Conservation (phyloP, 1,284 basidiomycete species). For the Trametes versicolor region DNA sequence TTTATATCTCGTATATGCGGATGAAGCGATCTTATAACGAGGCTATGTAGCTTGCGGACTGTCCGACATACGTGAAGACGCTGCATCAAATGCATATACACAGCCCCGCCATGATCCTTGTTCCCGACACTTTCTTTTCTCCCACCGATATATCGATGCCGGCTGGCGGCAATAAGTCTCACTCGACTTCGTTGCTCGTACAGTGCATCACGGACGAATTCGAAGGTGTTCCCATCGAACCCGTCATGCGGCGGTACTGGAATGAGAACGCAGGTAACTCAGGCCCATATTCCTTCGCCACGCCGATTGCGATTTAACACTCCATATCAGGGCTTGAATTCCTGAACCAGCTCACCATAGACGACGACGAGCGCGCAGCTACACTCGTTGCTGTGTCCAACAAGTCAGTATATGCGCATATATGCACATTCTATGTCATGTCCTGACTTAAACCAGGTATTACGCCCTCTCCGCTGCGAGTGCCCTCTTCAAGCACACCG, state of each 20-base stretch:
- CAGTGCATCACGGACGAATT: conserved; percentile 82
- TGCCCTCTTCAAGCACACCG: conserved; percentile 87
- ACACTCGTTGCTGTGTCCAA: conserved; percentile 78
- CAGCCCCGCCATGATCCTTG: conserved; percentile 74
- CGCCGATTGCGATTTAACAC: neutral
- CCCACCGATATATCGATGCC: conserved; percentile 56
- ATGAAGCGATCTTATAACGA: conserved; percentile 21
- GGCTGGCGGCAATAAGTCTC: conserved; percentile 55
- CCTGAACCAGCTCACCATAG: conserved; percentile 77
- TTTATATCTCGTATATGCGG: conserved; percentile 10
- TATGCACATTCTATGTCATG: neutral
- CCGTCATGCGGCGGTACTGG: conserved; percentile 83
- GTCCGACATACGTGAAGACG: conserved; percentile 87
- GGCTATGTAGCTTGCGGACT: conserved; percentile 73
- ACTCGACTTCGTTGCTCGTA: conserved; percentile 69
- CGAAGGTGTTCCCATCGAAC: conserved; percentile 68
- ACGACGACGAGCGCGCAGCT: conserved; percentile 80
- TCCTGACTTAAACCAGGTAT: conserved; percentile 61
- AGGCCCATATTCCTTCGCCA: neutral
- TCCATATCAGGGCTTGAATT: conserved; percentile 74
- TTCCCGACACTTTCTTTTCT: conserved; percentile 82
- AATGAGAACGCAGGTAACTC: conserved; percentile 76
- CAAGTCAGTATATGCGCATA: conserved; percentile 65
- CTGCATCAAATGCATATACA: conserved; percentile 88
- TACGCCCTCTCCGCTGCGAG: conserved; percentile 87